Conservation (phyloP, 345 rosid species). For the Pugionium dolabratum region DNA sequence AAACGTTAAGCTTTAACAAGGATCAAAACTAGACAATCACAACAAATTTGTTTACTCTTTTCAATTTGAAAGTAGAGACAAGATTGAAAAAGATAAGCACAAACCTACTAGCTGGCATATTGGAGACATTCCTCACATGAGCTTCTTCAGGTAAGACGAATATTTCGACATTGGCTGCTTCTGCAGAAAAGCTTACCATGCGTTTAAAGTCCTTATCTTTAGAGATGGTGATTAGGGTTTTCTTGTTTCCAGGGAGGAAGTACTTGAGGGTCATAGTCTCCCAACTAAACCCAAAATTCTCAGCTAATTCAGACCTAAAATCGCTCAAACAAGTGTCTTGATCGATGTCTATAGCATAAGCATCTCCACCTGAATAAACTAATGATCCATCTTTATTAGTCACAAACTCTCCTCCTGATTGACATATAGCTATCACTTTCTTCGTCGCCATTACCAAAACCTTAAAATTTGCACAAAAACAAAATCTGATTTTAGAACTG, state of each 20-base stretch:
- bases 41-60: too few species aligned
- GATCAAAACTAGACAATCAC: too few species aligned
- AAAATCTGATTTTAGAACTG: too few species aligned
- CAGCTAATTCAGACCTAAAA: slow-evolving; percentile 79
- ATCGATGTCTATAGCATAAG: slow-evolving; percentile 77
- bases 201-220: slow-evolving; percentile 88
- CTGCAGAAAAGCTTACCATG: slow-evolving; percentile 72
- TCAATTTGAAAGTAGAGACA: too few species aligned
- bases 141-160: slow-evolving; percentile 62
- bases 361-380: slow-evolving; percentile 77
- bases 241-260: slow-evolving; percentile 88
- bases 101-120: slow-evolving; percentile 70
- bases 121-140: slow-evolving; percentile 52
- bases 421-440: slow-evolving; percentile 91
- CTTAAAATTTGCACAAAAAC: too few species aligned
- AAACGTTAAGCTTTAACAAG: too few species aligned
- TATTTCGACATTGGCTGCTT: slow-evolving; percentile 64
- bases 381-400: slow-evolving; percentile 63
- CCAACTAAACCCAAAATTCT: slow-evolving; percentile 59
- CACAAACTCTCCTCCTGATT: slow-evolving; percentile 87
- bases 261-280: slow-evolving; percentile 70
- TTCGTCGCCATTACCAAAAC: slow-evolving; percentile 62
- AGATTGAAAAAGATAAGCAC: too few species aligned
- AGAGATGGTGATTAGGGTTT: slow-evolving; percentile 81
- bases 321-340: slow-evolving; percentile 55